Evolutionary conservation across 2,329 filamentous ascomycete genomes (phyloP).

Genomic region (Tetracladium maxilliforme): DNA sequence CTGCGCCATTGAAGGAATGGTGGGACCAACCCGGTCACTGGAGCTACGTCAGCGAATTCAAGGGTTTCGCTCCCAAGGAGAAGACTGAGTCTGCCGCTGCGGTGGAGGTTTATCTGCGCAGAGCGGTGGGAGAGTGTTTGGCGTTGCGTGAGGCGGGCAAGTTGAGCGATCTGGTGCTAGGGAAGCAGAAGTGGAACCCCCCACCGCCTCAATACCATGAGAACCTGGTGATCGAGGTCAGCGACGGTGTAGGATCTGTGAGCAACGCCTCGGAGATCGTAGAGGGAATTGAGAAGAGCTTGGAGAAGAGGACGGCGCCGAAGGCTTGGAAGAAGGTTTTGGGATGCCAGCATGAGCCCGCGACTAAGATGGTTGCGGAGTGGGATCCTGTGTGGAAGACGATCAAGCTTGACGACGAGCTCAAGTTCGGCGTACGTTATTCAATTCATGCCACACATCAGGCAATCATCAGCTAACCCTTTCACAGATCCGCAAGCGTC

Average conservation of each 20-base stretch:
- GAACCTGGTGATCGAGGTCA: too few relatives aligned
- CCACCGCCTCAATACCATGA: too few relatives aligned
- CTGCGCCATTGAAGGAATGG: conserved; percentile 31
- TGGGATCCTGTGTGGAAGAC: too few relatives aligned
- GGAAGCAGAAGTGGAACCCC: not conserved
- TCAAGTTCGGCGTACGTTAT: conserved; percentile 61
- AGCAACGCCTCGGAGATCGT: too few relatives aligned
- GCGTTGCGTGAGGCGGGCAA: conserved; percentile 27
- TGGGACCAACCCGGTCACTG: conserved; percentile 22
- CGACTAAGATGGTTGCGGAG: too few relatives aligned
- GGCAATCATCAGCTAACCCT: conserved; percentile 6
- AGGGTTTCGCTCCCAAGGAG: conserved; percentile 21
- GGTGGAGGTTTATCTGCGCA: conserved; percentile 29
- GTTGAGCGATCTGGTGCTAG: conserved; percentile 6
- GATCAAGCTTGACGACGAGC: too few relatives aligned
- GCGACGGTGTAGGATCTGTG: too few relatives aligned
- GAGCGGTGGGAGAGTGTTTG: conserved; percentile 39
- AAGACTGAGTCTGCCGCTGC: conserved; percentile 17
- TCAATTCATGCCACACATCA: not conserved
- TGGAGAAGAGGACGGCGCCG: too few relatives aligned
- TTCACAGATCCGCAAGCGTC: conserved; percentile 60
- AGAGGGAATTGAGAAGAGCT: too few relatives aligned
- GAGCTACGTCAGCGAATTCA: too few relatives aligned
- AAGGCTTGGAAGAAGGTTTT: too few relatives aligned
- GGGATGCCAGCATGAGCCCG: too few relatives aligned